Conservation (phyloP, 768 basidiomycete species). For the Tylopilus sp. region DNA sequence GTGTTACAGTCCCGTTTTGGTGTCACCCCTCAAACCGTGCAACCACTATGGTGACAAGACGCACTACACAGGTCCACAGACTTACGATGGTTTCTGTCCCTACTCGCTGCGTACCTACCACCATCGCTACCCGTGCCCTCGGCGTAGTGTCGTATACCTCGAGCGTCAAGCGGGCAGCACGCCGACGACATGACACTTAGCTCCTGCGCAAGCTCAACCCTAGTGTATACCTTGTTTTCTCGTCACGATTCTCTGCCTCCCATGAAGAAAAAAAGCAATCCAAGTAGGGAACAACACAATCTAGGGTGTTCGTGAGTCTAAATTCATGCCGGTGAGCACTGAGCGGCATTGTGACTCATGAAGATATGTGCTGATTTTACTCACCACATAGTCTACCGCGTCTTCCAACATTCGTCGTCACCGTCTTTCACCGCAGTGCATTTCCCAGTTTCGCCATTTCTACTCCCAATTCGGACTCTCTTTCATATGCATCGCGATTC, state of each 20-base stretch:
- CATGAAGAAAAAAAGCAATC: slow-evolving; percentile 28
- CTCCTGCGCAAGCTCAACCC: slow-evolving; percentile 57
- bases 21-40: slow-evolving; percentile 14
- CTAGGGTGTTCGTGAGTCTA: slow-evolving; percentile 21
- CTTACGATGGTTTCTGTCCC: slow-evolving; percentile 25
- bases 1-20: slow-evolving; percentile 28
- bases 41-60: no score
- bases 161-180: slow-evolving; percentile 52
- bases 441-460: slow-evolving; percentile 18
- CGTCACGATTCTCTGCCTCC: slow-evolving; percentile 20
- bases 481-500: slow-evolving; percentile 19
- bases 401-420: slow-evolving; percentile 14
- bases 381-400: slow-evolving; percentile 21
- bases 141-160: slow-evolving; percentile 34
- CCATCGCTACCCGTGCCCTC: slow-evolving; percentile 34
- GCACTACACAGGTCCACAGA: no score
- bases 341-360: neutral
- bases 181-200: slow-evolving; percentile 53
- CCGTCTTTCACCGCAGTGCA: slow-evolving; percentile 24
- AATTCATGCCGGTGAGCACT: slow-evolving; percentile 12
- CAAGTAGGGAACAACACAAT: slow-evolving; percentile 13
- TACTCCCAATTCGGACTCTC: slow-evolving; percentile 12
- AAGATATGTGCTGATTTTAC: neutral
- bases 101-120: slow-evolving; percentile 39
- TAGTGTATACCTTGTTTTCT: slow-evolving; percentile 38